These are phyloP conservation scores for Crithidia fasciculata DNA, from an alignment of 208 protist species.

Conservation along the genomic window DNA sequence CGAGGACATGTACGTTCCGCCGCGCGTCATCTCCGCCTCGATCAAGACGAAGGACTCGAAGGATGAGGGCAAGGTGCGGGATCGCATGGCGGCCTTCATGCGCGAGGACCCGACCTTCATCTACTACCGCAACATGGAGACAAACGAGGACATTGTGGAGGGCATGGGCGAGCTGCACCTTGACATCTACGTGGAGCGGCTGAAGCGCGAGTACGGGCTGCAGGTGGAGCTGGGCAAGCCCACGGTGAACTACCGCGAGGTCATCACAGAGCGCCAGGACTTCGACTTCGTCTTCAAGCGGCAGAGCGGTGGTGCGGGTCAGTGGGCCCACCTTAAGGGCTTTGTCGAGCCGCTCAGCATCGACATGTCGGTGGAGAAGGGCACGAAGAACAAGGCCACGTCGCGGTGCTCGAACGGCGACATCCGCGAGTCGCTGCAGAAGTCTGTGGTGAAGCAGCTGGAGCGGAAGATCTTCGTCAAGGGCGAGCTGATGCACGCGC, in stretches of 20 bases:
- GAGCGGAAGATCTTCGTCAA: constrained; percentile 93
- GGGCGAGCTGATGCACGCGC: constrained; percentile 95
- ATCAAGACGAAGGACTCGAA: constrained; percentile 92
- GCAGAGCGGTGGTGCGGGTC: constrained; percentile 98
- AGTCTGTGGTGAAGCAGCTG: constrained; percentile 91
- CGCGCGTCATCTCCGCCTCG: constrained; percentile 97
- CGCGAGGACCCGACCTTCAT: constrained; percentile 97
- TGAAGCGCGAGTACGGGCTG: constrained; percentile 95
- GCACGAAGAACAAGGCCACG: constrained; percentile 85
- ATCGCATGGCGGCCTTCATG: constrained; percentile 93
- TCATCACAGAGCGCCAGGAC: constrained; percentile 88
- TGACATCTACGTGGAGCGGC: constrained; percentile 96
- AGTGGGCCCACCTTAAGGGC: constrained; percentile 97
- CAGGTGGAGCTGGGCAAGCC: constrained; percentile 94
- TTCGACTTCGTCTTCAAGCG: constrained; percentile 99
- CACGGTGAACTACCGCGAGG: constrained; percentile 96
- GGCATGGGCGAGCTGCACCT: constrained; percentile 98
- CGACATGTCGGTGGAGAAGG: constrained; percentile 92
- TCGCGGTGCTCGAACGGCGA: constrained; percentile 95
- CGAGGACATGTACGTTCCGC: constrained; percentile 98
- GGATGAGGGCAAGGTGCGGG: constrained; percentile 74
- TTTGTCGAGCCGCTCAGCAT: constrained; percentile 91
- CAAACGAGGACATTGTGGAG: constrained; percentile 95
- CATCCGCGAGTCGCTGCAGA: constrained; percentile 93
- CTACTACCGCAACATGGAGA: constrained; percentile 94